A percentile compares a stretch with the other conserved stretches of the same genome.
phyloP scores from a whole-genome alignment of 2,329 filamentous ascomycete genomes.

The Penicillium sp. region DNA sequence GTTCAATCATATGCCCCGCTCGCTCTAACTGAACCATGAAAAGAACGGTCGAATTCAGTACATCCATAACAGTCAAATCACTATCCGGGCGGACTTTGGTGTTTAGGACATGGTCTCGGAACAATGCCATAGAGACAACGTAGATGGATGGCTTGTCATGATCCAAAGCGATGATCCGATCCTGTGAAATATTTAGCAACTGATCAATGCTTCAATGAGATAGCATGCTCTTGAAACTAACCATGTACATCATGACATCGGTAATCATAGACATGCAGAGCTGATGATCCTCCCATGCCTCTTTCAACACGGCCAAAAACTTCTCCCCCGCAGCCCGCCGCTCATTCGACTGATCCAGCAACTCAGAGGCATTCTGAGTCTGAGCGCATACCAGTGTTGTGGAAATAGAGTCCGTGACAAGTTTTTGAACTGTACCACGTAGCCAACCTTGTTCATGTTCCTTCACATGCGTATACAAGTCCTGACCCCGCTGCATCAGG shows the following conservation, averaged over 20 bases:
- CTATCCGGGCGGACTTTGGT: constrained; percentile 51
- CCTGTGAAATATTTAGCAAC: constrained; percentile 46
- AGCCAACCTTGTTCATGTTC: constrained; percentile 83
- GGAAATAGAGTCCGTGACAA: constrained; percentile 70
- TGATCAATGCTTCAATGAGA: not conserved
- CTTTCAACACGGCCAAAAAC: constrained; percentile 74
- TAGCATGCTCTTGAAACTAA: constrained; percentile 30
- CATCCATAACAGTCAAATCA: constrained; percentile 61
- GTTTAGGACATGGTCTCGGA: constrained; percentile 80
- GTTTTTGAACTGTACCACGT: constrained; percentile 67
- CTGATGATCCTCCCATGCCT: constrained; percentile 85
- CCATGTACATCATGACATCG: constrained; percentile 95
- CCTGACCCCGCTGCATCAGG: constrained; percentile 77
- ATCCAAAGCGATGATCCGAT: constrained; percentile 78
- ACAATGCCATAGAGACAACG: constrained; percentile 79
- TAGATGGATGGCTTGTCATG: constrained; percentile 76
- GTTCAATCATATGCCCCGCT: constrained; percentile 84
- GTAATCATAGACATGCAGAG: constrained; percentile 95
- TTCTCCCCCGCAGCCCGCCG: constrained; percentile 76
- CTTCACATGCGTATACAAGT: constrained; percentile 78
- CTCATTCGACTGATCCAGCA: constrained; percentile 68
- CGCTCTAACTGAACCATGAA: constrained; percentile 93
- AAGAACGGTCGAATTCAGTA: constrained; percentile 78
- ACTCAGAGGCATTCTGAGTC: constrained; percentile 30
- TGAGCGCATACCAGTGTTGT: constrained; percentile 59